Evolutionary conservation across 192 early-diverging fungal species (phyloP), one percentile per base, ranked within the genome.

Genomic region (Gaertneriomyces sp.): DNA sequence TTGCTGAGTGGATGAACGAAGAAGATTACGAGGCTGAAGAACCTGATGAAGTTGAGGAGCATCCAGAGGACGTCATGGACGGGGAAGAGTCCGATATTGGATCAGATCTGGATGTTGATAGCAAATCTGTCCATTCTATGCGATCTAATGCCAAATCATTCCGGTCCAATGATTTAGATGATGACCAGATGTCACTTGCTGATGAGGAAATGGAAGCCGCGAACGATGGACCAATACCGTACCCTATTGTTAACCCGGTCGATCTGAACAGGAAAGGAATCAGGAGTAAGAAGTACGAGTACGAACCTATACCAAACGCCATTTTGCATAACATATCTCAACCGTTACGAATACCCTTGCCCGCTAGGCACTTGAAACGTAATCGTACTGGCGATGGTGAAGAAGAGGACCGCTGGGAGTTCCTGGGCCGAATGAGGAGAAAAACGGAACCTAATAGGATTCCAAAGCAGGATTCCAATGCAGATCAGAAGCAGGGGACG

Each of bases 1-100:
- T 84, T 62, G 87, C 88, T 73, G 91, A 94, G 69, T 88, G 90
- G 87, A 87, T 89, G 81, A 91, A 90, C 61, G 91, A 91, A 66
- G 90, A 92, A 69, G 92, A 94, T 63, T 94, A 93, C 63, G 91
- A 91, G 69, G 60, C 43, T 53, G 45, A 16, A 1, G 51, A 53
- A 6, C 45, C 51, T 2, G 39, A 50, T n/a, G 62, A 9, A 14
- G 17, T 14, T 0, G 41, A 25, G 1, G 63, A 66, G 20, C 72
- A 60, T 66, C 76, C 12, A 7, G 63, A 17, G 0, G 60, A 51
- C n/a, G 53, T 53, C 19, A 58, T 50, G 38, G 57, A 61, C 55
- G 57, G 42, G 1, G 53, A 58, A 40, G 72, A 51, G 12, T 44
- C 63, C 7, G 63, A 64, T 44, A 42, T 42, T 6, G 45, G 8